Conservation (phyloP, 148 eudicot species). For the Selenicereus undatus region DNA sequence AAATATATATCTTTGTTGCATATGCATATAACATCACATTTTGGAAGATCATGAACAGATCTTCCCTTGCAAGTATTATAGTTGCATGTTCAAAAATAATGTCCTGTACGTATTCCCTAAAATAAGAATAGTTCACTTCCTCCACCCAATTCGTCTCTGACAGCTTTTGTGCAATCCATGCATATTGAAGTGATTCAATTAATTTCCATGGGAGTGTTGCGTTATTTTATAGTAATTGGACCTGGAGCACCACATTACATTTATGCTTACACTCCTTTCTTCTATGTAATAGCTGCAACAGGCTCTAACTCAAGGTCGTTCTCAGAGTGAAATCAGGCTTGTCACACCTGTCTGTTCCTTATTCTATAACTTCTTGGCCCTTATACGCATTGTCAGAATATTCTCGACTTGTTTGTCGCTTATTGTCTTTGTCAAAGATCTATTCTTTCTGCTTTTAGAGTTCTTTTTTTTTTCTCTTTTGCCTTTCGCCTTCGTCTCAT, state of each 20-base stretch:
- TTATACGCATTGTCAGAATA: background rate
- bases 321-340: background rate
- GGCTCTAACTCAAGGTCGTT: background rate
- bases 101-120: background rate
- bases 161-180: background rate
- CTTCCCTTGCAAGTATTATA: background rate
- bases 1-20: background rate
- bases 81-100: background rate
- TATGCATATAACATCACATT: background rate
- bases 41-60: background rate
- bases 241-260: background rate
- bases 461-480: background rate
- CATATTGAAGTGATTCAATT: background rate
- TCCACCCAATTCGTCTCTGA: background rate
- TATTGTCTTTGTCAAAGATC: background rate
- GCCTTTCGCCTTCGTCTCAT: background rate
- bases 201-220: background rate
- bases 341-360: background rate
- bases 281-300: background rate
- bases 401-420: background rate
- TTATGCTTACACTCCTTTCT: background rate
- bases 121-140: background rate
- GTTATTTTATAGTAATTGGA: background rate
- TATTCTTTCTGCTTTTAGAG: background rate
- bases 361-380: background rate